A percentile compares a stretch with the other conserved stretches of the same genome.
Evolutionary conservation across 2,329 filamentous ascomycete genomes (phyloP).

Genomic region (Ilyonectria robusta): DNA sequence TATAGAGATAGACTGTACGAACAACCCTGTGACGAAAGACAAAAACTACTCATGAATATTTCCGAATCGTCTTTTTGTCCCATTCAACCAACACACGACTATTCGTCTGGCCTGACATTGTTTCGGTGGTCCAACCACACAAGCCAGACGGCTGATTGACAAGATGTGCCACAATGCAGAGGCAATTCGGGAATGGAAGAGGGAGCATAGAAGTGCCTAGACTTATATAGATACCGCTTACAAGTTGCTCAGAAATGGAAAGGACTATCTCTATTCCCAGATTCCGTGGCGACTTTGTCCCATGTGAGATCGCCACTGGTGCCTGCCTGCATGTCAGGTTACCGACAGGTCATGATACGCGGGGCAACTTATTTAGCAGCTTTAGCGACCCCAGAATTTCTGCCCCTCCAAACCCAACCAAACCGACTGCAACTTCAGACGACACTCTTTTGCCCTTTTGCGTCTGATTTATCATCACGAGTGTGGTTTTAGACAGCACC

Average conservation of each 20-base stretch:
- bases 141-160: no score
- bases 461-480: constrained; percentile 26
- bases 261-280: no score
- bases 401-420: constrained; percentile 32
- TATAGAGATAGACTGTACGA: constrained; percentile 18
- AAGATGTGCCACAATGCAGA: no score
- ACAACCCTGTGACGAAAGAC: constrained; percentile 15
- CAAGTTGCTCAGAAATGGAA: no score
- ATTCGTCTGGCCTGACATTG: no score
- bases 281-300: no score
- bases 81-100: no score
- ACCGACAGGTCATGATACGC: constrained; percentile 14
- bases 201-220: no score
- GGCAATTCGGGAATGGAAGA: no score
- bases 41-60: constrained; percentile 8
- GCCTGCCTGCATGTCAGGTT: constrained; percentile 14
- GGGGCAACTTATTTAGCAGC: constrained; percentile 16
- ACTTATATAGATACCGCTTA: no score
- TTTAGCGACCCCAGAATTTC: constrained; percentile 32
- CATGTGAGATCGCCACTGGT: not conserved
- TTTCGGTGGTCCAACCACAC: no score
- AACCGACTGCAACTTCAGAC: not conserved
- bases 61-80: no score
- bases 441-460: constrained; percentile 12
- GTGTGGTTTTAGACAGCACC: constrained; percentile 7